These are phyloP conservation scores for Flaveria sonorensis DNA, from an alignment of 129 eudicot species.

Conservation along the genomic window DNA sequence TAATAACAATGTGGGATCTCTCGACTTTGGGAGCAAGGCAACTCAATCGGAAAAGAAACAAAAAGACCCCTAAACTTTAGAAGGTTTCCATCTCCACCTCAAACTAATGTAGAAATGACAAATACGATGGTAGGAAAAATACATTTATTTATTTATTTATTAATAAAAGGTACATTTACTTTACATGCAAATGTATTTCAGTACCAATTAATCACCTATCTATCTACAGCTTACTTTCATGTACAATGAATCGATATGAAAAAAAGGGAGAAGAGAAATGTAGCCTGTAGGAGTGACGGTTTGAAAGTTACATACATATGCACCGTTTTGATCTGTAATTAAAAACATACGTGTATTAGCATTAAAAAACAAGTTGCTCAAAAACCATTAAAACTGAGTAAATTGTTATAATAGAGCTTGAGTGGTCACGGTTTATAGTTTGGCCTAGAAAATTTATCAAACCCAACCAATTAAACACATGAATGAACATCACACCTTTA, in stretches of 20 bases:
- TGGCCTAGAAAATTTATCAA: not conserved
- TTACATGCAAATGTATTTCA: not conserved
- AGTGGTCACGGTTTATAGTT: not conserved
- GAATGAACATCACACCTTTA: not conserved
- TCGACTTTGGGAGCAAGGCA: slow-evolving; percentile 52
- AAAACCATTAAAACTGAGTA: not conserved
- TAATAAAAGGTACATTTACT: not conserved
- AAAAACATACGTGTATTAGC: not conserved
- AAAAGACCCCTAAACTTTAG: slow-evolving; percentile 13
- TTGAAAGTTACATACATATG: slow-evolving; percentile 18
- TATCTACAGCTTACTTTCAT: not conserved
- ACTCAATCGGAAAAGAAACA: slow-evolving; percentile 16
- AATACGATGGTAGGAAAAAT: not conserved
- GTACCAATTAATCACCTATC: slow-evolving; percentile 8
- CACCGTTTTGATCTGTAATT: slow-evolving; percentile 24
- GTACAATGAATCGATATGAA: slow-evolving; percentile 16
- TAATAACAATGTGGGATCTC: slow-evolving; percentile 23
- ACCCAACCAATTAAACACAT: not conserved
- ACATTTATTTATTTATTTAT: too few relatives aligned
- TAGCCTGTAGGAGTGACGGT: slow-evolving; percentile 3
- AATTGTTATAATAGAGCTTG: not conserved
- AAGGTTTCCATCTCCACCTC: too few relatives aligned
- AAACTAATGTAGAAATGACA: not conserved
- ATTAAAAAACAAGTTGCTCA: not conserved
- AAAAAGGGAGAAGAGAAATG: slow-evolving; percentile 8